Percentiles rank a stretch among this genome's conserved stretches.
Conservation (phyloP, 306 rosid species). For the Pyrus communis region DNA sequence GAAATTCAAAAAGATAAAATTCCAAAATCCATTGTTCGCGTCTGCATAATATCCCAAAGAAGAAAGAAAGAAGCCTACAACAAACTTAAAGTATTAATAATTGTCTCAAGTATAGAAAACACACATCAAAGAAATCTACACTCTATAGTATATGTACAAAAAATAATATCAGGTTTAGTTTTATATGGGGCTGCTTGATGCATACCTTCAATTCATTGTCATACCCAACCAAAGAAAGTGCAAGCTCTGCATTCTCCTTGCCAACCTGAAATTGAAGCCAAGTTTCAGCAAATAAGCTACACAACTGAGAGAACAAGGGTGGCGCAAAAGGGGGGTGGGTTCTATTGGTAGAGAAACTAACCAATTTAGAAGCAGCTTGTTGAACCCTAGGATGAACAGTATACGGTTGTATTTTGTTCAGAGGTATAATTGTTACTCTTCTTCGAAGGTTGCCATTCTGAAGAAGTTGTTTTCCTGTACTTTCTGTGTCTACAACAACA, state of each 20-base stretch:
- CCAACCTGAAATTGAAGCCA: constrained; percentile 64
- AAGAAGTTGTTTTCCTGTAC: constrained; percentile 79
- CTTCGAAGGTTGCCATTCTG: constrained; percentile 82
- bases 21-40: neutral
- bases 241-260: constrained; percentile 69
- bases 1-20: neutral
- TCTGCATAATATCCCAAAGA: neutral
- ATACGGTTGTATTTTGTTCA: constrained; percentile 75
- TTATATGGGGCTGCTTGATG: neutral
- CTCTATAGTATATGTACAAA: neutral
- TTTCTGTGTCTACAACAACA: constrained; percentile 89
- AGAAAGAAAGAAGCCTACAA: neutral
- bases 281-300: constrained; percentile 1
- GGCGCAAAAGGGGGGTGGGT: neutral
- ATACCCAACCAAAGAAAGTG: constrained; percentile 91
- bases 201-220: constrained; percentile 72
- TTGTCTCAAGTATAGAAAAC: neutral
- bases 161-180: neutral
- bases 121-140: neutral
- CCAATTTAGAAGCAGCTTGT: constrained; percentile 65
- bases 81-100: neutral
- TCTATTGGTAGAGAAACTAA: constrained; percentile 28
- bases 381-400: constrained; percentile 48
- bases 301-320: neutral
- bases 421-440: constrained; percentile 92